These are phyloP conservation scores for Pleomassaria siparia DNA, from an alignment of 2,329 filamentous ascomycete species.

Conservation along the genomic window DNA sequence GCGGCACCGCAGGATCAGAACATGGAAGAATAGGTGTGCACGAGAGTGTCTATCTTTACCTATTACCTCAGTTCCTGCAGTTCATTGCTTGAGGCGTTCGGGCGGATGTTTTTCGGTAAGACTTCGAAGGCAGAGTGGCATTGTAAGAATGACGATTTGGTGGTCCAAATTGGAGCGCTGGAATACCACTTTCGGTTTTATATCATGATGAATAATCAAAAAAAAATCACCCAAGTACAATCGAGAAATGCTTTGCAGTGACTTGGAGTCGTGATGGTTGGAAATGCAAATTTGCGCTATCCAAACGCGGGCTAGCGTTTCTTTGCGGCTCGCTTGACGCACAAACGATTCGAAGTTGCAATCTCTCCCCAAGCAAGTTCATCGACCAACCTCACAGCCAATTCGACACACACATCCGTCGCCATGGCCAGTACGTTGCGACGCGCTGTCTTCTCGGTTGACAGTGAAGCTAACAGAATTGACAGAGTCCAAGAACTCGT, in stretches of 20 bases:
- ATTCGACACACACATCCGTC: conserved; percentile 46
- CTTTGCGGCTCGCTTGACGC: conserved; percentile 1
- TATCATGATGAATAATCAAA: background rate
- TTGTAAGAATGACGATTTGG: background rate
- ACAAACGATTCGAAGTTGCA: conserved; percentile 3
- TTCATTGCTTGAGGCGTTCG: background rate
- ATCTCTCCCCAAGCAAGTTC: conserved; percentile 12
- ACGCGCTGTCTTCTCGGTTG: background rate
- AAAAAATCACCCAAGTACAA: background rate
- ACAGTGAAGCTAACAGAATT: conserved; percentile 12
- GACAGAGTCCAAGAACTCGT: conserved; percentile 99
- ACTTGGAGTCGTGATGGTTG: background rate
- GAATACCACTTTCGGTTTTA: background rate
- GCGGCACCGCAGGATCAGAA: conserved; percentile 16
- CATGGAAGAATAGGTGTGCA: conserved; percentile 16
- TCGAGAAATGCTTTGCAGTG: no score
- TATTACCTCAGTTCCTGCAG: background rate
- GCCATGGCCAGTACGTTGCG: conserved; percentile 69
- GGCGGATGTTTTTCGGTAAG: background rate
- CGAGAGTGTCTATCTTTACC: conserved; percentile 7
- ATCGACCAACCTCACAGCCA: conserved; percentile 32
- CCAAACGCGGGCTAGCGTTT: background rate
- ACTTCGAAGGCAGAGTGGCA: background rate
- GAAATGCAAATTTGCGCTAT: background rate
- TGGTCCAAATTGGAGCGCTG: background rate